Conservation (phyloP, 192 early-diverging fungal species). For the Pilaira anomala region DNA sequence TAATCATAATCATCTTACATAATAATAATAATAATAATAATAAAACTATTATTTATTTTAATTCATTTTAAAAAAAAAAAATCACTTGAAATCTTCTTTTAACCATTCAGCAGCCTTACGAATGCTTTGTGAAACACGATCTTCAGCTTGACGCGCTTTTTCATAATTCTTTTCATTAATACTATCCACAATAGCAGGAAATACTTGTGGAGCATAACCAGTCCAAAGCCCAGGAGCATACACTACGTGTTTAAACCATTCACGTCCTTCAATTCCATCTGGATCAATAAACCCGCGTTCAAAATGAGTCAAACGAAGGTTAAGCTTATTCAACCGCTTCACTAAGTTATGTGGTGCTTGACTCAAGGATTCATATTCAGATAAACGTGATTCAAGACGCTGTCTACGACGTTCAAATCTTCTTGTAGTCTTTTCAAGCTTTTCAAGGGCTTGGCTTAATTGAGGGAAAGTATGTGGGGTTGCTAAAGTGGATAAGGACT, state of each 20-base stretch:
- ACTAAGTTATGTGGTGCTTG: conserved; percentile 23
- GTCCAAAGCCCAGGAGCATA: conserved; percentile 51
- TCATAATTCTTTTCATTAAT: conserved; percentile 10
- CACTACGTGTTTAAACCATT: conserved; percentile 62
- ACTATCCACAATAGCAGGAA: conserved; percentile 56
- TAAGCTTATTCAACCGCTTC: conserved; percentile 38
- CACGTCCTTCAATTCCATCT: conserved; percentile 51
- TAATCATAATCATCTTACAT: no score
- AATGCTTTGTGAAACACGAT: conserved; percentile 19
- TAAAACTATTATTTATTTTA: no score
- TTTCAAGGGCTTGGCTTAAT: conserved; percentile 9
- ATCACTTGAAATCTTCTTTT: neutral
- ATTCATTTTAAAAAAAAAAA: no score
- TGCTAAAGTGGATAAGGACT: conserved; percentile 11
- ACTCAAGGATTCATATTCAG: conserved; percentile 31
- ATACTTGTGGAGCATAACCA: conserved; percentile 48
- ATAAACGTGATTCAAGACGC: conserved; percentile 34
- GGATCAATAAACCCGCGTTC: conserved; percentile 56
- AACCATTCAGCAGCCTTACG: conserved; percentile 15
- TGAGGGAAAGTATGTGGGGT: neutral
- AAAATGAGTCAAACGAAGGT: conserved; percentile 43
- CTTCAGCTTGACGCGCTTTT: conserved; percentile 8
- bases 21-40: neutral
- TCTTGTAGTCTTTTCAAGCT: conserved; percentile 18
- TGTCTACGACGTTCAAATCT: conserved; percentile 18